phyloP scores from a whole-genome alignment of 1,139 yeast species.

The Saccharomyces hybrid region DNA sequence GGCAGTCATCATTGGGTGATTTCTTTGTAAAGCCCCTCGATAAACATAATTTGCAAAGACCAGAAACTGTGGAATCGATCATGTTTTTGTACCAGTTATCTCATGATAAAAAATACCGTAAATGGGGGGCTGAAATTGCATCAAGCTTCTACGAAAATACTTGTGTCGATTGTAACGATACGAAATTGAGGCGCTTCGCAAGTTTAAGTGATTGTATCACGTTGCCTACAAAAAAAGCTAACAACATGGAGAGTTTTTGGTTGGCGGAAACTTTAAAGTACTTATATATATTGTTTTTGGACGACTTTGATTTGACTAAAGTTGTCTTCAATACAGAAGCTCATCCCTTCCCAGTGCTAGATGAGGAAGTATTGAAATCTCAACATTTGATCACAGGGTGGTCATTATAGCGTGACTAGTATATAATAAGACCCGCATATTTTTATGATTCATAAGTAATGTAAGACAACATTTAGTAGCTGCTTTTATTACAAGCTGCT shows the following conservation, averaged over 20 bases:
- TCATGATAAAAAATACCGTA: slow-evolving; percentile 70
- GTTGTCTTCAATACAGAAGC: slow-evolving; percentile 89
- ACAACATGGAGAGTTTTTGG: slow-evolving; percentile 92
- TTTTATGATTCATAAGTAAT: background rate
- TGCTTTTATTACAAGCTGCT: background rate
- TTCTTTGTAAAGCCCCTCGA: slow-evolving; percentile 65
- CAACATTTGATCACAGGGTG: slow-evolving; percentile 20
- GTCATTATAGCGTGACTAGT: slow-evolving; percentile 10
- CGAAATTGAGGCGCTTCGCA: slow-evolving; percentile 42
- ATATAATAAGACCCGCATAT: background rate
- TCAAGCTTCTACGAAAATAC: slow-evolving; percentile 59
- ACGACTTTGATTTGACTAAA: slow-evolving; percentile 55
- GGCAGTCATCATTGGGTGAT: slow-evolving; percentile 38
- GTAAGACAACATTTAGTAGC: background rate
- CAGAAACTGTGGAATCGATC: slow-evolving; percentile 88
- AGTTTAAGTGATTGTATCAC: slow-evolving; percentile 58
- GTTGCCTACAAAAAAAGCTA: slow-evolving; percentile 44
- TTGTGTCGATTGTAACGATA: slow-evolving; percentile 35
- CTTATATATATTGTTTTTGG: slow-evolving; percentile 67
- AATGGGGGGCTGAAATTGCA: slow-evolving; percentile 88
- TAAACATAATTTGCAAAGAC: slow-evolving; percentile 80
- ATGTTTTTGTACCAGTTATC: slow-evolving; percentile 76
- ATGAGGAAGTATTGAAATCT: slow-evolving; percentile 8
- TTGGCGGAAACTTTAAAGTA: slow-evolving; percentile 81
- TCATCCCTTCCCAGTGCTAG: slow-evolving; percentile 68